These are phyloP conservation scores for Colletotrichum siamense DNA, from an alignment of 2,329 filamentous ascomycete species.

Conservation along the genomic window DNA sequence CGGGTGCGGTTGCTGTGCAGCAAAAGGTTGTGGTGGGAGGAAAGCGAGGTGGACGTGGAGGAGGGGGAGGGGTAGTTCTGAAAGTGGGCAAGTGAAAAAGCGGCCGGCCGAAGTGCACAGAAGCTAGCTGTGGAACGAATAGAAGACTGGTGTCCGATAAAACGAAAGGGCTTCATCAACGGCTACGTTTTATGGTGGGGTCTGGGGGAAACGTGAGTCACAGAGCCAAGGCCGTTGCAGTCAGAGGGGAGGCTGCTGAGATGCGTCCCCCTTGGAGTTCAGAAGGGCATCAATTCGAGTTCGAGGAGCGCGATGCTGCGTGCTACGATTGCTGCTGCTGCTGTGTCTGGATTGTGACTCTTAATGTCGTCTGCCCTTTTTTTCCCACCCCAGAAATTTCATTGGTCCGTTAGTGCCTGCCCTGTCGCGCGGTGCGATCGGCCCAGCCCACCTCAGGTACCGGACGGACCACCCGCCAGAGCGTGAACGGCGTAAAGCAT, in stretches of 20 bases:
- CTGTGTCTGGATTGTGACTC: background rate
- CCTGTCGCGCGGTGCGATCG: constrained; percentile 12
- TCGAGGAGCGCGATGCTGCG: background rate
- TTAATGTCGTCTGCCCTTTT: background rate
- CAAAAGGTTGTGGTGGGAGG: background rate
- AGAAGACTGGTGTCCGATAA: constrained; percentile 19
- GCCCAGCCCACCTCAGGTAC: constrained; percentile 4
- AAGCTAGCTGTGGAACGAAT: constrained; percentile 24
- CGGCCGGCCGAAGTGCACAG: constrained; percentile 23
- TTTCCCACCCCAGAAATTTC: background rate
- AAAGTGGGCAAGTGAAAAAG: constrained; percentile 18
- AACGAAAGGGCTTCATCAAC: constrained; percentile 24
- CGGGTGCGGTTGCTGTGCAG: background rate
- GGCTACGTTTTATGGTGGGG: constrained; percentile 14
- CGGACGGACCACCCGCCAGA: background rate
- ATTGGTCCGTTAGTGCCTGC: background rate
- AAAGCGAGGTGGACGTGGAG: background rate
- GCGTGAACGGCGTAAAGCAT: background rate
- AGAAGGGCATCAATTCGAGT: background rate
- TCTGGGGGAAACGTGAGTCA: constrained; percentile 20
- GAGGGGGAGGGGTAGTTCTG: constrained; percentile 22
- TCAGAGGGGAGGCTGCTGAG: background rate
- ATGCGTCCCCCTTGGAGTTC: background rate
- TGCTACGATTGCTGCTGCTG: background rate
- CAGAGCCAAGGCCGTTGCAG: background rate